Percentiles rank a stretch among this genome's conserved stretches.
Conservation (phyloP, 306 rosid genomes). For the Trifolium fragiferum region DNA sequence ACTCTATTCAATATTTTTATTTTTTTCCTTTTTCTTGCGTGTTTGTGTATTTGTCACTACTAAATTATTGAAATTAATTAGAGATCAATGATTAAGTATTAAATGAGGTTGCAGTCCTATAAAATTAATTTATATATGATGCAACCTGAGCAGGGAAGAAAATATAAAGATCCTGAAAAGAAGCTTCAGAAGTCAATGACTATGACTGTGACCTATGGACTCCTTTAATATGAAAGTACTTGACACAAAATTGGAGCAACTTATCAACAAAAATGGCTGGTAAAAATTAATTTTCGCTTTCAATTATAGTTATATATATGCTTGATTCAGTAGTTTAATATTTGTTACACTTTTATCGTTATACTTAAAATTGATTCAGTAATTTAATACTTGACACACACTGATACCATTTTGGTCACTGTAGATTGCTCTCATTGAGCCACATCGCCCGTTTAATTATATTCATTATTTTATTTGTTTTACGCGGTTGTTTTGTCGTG, state of each 20-base stretch:
- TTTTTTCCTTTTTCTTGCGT: too few species aligned
- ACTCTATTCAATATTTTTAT: too few species aligned
- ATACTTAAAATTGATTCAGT: too few species aligned
- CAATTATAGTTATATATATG: not conserved
- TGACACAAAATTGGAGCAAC: conserved; percentile 54
- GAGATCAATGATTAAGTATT: not conserved
- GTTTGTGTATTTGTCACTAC: too few species aligned
- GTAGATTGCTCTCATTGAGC: too few species aligned
- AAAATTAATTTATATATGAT: not conserved
- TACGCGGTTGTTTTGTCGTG: too few species aligned
- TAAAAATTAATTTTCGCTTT: conserved; percentile 20
- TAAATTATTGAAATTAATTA: too few species aligned
- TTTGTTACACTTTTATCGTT: not conserved
- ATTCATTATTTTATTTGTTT: too few species aligned
- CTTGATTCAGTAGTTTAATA: not conserved
- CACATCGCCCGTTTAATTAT: too few species aligned
- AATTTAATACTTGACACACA: too few species aligned
- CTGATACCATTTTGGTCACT: too few species aligned
- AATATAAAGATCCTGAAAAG: conserved; percentile 25
- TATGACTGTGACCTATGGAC: conserved; percentile 40
- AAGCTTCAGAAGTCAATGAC: conserved; percentile 48
- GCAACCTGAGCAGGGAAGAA: conserved; percentile 11
- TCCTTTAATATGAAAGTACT: conserved; percentile 1
- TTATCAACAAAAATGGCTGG: conserved; percentile 66
- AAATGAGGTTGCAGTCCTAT: too few species aligned